These are phyloP conservation scores for Zymoseptoria passerinii DNA, from an alignment of 2,329 filamentous ascomycete species.

Conservation along the genomic window DNA sequence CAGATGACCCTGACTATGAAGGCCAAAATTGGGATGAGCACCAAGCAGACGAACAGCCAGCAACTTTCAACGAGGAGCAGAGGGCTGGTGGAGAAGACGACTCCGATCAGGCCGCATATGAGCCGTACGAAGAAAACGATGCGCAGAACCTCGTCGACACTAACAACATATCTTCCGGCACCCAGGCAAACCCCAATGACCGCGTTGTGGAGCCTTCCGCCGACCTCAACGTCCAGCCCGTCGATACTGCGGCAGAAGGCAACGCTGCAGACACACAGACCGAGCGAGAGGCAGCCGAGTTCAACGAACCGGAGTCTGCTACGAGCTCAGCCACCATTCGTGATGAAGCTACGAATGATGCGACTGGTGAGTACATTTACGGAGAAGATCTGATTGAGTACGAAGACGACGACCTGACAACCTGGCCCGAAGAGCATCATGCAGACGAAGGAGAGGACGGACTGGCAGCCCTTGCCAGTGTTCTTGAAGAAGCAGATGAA, in stretches of 20 bases:
- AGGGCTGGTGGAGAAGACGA: background rate
- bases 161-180: conserved; percentile 2
- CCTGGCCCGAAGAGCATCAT: conserved; percentile 13
- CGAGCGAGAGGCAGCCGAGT: conserved; percentile 3
- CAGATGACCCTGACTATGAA: conserved; percentile 7
- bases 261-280: conserved; percentile 3
- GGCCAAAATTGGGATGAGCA: conserved; percentile 1
- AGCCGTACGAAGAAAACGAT: conserved; percentile 9
- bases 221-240: background rate
- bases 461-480: conserved; percentile 10
- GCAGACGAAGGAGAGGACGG: conserved; percentile 16
- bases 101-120: conserved; percentile 4
- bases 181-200: conserved; percentile 1
- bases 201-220: background rate
- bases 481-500: conserved; percentile 3
- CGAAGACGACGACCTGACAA: conserved; percentile 22
- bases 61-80: background rate
- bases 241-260: background rate
- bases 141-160: conserved; percentile 8
- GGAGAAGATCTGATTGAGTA: conserved; percentile 19
- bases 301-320: conserved; percentile 12
- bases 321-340: conserved; percentile 21
- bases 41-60: background rate
- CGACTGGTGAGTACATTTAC: conserved; percentile 21
- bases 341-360: conserved; percentile 14